These are phyloP conservation scores for Pleurotus salmoneostramineus DNA, from an alignment of 768 basidiomycete species.

Conservation along the genomic window DNA sequence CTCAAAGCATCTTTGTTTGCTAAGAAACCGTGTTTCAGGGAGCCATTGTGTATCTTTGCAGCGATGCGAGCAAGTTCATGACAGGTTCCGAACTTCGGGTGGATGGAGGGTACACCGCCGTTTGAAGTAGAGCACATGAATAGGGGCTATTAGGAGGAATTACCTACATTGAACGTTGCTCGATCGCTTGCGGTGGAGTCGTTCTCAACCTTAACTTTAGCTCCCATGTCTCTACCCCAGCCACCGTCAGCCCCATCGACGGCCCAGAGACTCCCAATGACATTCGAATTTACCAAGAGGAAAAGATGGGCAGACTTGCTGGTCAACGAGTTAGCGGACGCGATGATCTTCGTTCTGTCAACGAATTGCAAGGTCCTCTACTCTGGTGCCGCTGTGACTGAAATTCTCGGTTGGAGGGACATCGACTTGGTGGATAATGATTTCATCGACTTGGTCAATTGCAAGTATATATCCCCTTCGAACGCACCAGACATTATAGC, in stretches of 20 bases:
- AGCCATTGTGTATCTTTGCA: slow-evolving; percentile 86
- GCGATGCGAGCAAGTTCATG: slow-evolving; percentile 87
- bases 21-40: slow-evolving; percentile 40
- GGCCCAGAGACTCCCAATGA: slow-evolving; percentile 19
- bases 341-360: slow-evolving; percentile 66
- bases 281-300: slow-evolving; percentile 82
- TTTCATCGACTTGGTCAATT: slow-evolving; percentile 59
- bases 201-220: not conserved
- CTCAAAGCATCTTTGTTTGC: not conserved
- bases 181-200: not conserved
- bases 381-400: slow-evolving; percentile 62
- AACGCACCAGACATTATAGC: not conserved
- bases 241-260: slow-evolving; percentile 9
- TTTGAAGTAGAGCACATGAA: slow-evolving; percentile 28
- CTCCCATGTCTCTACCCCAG: not conserved
- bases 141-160: not conserved
- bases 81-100: slow-evolving; percentile 84
- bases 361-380: slow-evolving; percentile 60
- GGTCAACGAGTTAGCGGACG: slow-evolving; percentile 71
- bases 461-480: slow-evolving; percentile 30
- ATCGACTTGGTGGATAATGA: slow-evolving; percentile 68
- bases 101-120: slow-evolving; percentile 84
- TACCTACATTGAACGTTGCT: not conserved
- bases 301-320: slow-evolving; percentile 86
- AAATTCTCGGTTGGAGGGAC: slow-evolving; percentile 76